These are phyloP conservation scores for apple (Malus domestica) DNA, from an alignment of 306 rosid genomes.

Conservation along the genomic window ASM211411v1 NC_041795.1:11244001-11244500, in stretches of 20 bases:
- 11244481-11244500: neutral
- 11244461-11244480: neutral
- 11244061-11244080: neutral
- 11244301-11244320: neutral
- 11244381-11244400: too few species aligned
- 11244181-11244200: neutral
- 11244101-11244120: neutral
- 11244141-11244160: neutral
- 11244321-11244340: neutral
- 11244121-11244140: neutral
- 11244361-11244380: too few species aligned
- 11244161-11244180: neutral
- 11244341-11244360: too few species aligned
- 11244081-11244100: neutral
- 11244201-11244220: neutral
- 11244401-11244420: too few species aligned
- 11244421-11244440: too few species aligned
- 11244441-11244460: neutral
- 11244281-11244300: neutral
- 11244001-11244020: neutral
- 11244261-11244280: neutral
- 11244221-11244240: neutral
- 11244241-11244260: neutral
- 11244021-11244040: neutral
- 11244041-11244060: neutral